Base-by-base conservation (phyloP, 352 stramenopile genomes). In the Pythium sukuiense region DNA sequence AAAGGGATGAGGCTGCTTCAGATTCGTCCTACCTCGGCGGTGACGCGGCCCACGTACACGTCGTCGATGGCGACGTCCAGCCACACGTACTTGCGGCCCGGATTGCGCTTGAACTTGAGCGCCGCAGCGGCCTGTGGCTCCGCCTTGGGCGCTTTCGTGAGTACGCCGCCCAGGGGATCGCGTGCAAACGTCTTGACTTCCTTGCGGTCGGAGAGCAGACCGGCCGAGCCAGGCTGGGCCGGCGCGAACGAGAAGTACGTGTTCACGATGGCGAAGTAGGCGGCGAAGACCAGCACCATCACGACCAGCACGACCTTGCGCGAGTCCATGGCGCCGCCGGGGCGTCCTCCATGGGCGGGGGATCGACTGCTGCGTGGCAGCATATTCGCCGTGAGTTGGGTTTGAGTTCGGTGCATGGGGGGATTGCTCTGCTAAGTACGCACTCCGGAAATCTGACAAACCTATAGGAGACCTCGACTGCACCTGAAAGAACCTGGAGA, bases 21-120 rank as follows among this genome's bases (percentile, higher is more conserved):
- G 26, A 6, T 37, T 29, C 13, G 2, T 48, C 55, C 8, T 68
- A 89, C 80, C 79, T 95, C 87, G 8, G 76, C 77, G 0, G 84
- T 93, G 59, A 95, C 74, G 62, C 85, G 83, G 4, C 87, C 87
- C 8, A 91, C 73, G 59, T 76, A 79, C 55, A 73, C 69, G 59
- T 89, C 83, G 62, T 94, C 85, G 55, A 95, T 93, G 30, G 81
- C 80, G 33, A 95, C 78, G 55, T 95, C 85, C 58, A 96, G 66
- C 87, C 87, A 96, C 12, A 96, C 85, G 64, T 96, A 96, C 64
- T 87, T 88, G 20, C 87, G 84, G 32, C 85, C 66, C 9, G 83
- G 74, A n/a, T 89, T 89, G 24, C 73, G 76, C 55, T 72, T 53
- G 73, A 77, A 94, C 35, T 68, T 71, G 35, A 65, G 66, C 26